A percentile compares a stretch with the other conserved stretches of the same genome.
These are phyloP conservation scores for Teunomyces lycoperdinae DNA, from an alignment of 805 yeast species.

Conservation along the genomic window DNA sequence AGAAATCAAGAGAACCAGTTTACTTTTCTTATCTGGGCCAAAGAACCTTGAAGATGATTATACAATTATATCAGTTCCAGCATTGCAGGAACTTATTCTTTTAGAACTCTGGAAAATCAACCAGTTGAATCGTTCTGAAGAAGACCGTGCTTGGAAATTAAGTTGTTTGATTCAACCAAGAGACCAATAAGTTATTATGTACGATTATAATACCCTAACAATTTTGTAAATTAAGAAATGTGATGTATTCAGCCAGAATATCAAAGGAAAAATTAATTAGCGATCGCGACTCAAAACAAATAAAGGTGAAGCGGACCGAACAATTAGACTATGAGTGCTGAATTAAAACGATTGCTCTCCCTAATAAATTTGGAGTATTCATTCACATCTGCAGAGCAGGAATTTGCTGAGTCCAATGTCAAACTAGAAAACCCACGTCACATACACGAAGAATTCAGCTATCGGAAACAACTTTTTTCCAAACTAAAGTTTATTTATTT, in stretches of 20 bases:
- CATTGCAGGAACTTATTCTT: constrained; percentile 57
- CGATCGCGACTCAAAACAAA: not conserved
- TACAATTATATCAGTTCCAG: constrained; percentile 38
- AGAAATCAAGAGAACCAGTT: constrained; percentile 23
- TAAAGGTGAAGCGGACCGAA: not conserved
- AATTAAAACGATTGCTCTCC: not conserved
- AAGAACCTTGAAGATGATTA: constrained; percentile 26
- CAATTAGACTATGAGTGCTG: not conserved
- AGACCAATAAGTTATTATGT: constrained; percentile 18
- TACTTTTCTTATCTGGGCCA: constrained; percentile 15
- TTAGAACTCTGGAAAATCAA: constrained; percentile 70
- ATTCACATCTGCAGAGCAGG: constrained; percentile 7
- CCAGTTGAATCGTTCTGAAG: constrained; percentile 56
- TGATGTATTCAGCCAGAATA: too few relatives aligned
- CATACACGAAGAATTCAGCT: constrained; percentile 30
- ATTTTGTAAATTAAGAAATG: too few relatives aligned
- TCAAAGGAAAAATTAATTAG: not conserved
- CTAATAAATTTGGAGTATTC: constrained; percentile 4
- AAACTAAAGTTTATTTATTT: constrained; percentile 62
- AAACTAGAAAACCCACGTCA: constrained; percentile 8
- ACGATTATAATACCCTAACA: too few relatives aligned
- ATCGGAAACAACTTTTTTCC: constrained; percentile 43
- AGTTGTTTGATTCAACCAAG: constrained; percentile 61
- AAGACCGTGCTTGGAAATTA: constrained; percentile 70
- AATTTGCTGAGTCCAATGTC: constrained; percentile 10